Base-by-base conservation (phyloP, 306 rosid genomes). In the Erythrophleum fordii region DNA sequence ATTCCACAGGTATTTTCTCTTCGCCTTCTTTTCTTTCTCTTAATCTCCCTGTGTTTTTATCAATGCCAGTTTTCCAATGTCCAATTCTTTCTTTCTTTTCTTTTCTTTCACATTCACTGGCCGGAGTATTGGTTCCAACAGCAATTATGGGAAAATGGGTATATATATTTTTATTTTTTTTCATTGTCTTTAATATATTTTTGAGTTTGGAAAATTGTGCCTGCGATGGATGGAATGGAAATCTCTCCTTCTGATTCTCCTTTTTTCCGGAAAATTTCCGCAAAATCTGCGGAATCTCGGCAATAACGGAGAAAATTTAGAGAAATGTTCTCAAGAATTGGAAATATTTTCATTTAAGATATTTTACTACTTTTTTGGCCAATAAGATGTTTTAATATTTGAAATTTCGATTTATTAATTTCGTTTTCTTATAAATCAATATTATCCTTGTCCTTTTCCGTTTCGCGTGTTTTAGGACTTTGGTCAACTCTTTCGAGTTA, bases 1-100 rank as follows among this genome's bases (percentile, higher is more conserved):
- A 79, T 88, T 26, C 87, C 91, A 16, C 91, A 83, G 96, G 97
- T 91, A 88, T 60, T 58, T 64, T 13, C 2, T 16, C 18, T 61
- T 5, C 17, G 6, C 51, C n/a, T 16, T 3, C 8, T 26, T 65
- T n/a, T 51, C 60, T 69, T 48, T 75, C 67, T 22, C 29, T 53
- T 53, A 2, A 22, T 55, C 14, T 55, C 2, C 8, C 61, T 25
- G 0, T 26, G 65, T 25, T 37, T 66, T 23, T 66, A 45, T n/a
- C 28, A 37, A 39, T 66, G 49, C 13, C 25, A 1, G 70, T 64
- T 64, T 18, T 17, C 18, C 46, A 18, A 4, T 13, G 26, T 22
- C 2, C 26, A 5, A 20, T 17, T 64, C 70, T 35, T n/a, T 64
- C 6, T 35, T 11, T 64, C 45, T 61, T 16, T n/a, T 9, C 14